These are phyloP conservation scores for Alternaria brassicae DNA, from an alignment of 2,329 filamentous ascomycete species.

Conservation along the genomic window DNA sequence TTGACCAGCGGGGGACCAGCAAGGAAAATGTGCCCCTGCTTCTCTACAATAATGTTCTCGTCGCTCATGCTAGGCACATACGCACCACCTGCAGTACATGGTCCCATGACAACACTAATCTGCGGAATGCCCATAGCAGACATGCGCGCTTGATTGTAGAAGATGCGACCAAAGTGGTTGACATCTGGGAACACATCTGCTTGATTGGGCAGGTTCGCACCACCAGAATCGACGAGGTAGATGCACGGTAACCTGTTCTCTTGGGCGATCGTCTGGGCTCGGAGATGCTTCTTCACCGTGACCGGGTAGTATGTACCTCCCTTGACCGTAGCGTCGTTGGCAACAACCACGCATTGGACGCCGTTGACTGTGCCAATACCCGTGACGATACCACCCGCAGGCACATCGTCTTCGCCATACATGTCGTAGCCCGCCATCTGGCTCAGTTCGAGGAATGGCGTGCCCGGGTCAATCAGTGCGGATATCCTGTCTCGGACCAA, in stretches of 20 bases:
- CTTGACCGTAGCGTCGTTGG: conserved; percentile 97
- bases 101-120: conserved; percentile 94
- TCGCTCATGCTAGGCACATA: conserved; percentile 98
- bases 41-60: conserved; percentile 94
- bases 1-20: conserved; percentile 94
- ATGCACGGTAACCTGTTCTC: conserved; percentile 87
- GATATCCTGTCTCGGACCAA: conserved; percentile 88
- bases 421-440: conserved; percentile 86
- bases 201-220: conserved; percentile 93
- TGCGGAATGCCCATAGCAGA: conserved; percentile 87
- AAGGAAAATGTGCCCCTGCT: conserved; percentile 97
- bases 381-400: conserved; percentile 89
- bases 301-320: conserved; percentile 97
- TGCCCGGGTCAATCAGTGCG: conserved; percentile 85
- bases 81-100: conserved; percentile 93
- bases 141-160: conserved; percentile 98
- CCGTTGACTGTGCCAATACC: conserved; percentile 90
- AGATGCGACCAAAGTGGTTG: conserved; percentile 96
- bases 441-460: conserved; percentile 91
- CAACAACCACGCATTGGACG: conserved; percentile 89
- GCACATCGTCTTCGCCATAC: conserved; percentile 86
- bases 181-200: conserved; percentile 94
- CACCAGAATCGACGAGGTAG: conserved; percentile 95
- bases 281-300: conserved; percentile 95
- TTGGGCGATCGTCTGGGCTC: conserved; percentile 87